phyloP scores from a whole-genome alignment of 2,329 filamentous ascomycete genomes.

The Neonectria hederae region DNA sequence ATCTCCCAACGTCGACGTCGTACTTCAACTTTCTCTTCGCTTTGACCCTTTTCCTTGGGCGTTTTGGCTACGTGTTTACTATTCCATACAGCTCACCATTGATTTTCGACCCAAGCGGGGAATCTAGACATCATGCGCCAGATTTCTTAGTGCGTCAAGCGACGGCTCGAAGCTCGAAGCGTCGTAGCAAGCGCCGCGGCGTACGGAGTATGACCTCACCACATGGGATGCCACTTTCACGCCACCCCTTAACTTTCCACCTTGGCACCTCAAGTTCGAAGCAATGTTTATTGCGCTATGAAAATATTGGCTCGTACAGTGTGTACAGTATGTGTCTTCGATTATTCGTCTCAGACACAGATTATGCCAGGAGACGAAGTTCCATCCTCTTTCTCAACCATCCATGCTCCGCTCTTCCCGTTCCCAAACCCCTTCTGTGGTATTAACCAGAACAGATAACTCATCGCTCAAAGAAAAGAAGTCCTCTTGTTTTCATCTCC shows the following conservation, averaged over 20 bases:
- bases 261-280: neutral
- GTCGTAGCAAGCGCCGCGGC: neutral
- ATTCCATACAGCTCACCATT: neutral
- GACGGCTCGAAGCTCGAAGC: neutral
- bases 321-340: neutral
- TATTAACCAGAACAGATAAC: neutral
- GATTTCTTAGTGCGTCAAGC: slow-evolving; percentile 1
- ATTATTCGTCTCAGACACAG: slow-evolving; percentile 7
- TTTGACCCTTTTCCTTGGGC: neutral
- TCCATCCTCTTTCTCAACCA: neutral
- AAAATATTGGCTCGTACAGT: neutral
- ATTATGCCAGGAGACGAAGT: neutral
- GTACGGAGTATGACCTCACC: slow-evolving; percentile 4
- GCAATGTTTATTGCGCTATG: neutral
- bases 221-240: neutral
- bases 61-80: no score
- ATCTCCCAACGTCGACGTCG: neutral
- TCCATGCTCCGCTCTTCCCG: neutral
- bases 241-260: neutral
- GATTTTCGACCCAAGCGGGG: neutral
- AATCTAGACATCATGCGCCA: neutral
- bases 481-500: neutral
- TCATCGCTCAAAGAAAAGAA: neutral
- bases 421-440: neutral
- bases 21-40: neutral